Evolutionary conservation across 2,329 filamentous ascomycete species (phyloP), one percentile per base, ranked within the genome.

Genomic region (Pseudogymnoascus pannorum): DNA sequence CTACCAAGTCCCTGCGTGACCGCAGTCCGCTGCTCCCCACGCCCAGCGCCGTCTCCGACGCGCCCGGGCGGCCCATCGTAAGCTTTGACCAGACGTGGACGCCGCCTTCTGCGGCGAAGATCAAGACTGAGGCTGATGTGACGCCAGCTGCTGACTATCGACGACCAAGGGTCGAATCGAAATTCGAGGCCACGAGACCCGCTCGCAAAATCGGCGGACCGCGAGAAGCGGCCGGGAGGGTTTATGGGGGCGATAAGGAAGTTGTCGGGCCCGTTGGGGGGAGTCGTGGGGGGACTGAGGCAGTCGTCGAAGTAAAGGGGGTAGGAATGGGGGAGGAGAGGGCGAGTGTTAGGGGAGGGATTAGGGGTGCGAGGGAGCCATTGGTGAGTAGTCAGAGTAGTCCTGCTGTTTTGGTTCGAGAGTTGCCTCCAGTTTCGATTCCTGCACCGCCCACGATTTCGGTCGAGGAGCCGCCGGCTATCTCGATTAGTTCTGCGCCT

Each of bases 71-170:
- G 72, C 93, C 93, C 65, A 97, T 97, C 79, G 93, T 97, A 81
- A 97, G 93, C 82, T 97, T 97, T 81, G 84, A 96, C 76, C 84
- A 84, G 70, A 84, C 88, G 72, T 96, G 91, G 87, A 88, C 86
- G 79, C 83, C 86, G 72, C 51, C 51, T 33, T 31, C 26, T 7
- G 51, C 84, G 89, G 73, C 79, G 83, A 79, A 79, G 79, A 75
- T 22, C 16, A 57, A 57, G n/a, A 81, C 68, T 59, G 69, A 72
- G 70, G 69, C 88, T 81, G 87, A 91, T 84, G 76, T 84, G 78
- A 88, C 87, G 75, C 78, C 82, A 77, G 79, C 81, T 74, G 77
- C 67, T 7, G 40, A 44, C 40, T 44, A 44, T 44, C 40, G 40
- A 44, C 40, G 40, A 44, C 40, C 40, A 44, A 44, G 40, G 40